Percentiles rank a stretch among this genome's conserved stretches.
Evolutionary conservation across 192 early-diverging fungal genomes (phyloP).

Genomic region (Backusella luteola): DNA sequence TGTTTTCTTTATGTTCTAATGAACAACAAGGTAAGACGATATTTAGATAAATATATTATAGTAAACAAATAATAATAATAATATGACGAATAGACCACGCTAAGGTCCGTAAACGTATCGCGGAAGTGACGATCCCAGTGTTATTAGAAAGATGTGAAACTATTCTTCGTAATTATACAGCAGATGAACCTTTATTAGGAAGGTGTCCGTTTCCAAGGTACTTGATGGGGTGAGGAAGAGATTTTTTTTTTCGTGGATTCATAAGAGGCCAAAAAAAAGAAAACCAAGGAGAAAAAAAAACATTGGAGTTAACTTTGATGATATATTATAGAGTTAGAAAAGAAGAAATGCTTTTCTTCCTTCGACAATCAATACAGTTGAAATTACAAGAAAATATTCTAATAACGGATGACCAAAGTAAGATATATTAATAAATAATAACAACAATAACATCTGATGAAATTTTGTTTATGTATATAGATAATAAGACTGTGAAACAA

Average conservation of each 20-base stretch:
- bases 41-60: not conserved
- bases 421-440: conserved; percentile 4
- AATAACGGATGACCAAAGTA: conserved; percentile 15
- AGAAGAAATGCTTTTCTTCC: conserved; percentile 55
- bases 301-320: not conserved
- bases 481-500: conserved; percentile 38
- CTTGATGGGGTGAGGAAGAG: conserved; percentile 35
- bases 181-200: conserved; percentile 67
- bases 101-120: conserved; percentile 55
- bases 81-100: conserved; percentile 33
- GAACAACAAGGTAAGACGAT: conserved; percentile 34
- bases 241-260: conserved; percentile 9
- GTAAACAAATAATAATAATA: not conserved
- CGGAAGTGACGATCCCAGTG: conserved; percentile 57
- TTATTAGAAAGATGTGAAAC: conserved; percentile 60
- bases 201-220: conserved; percentile 68
- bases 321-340: conserved; percentile 50
- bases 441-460: conserved; percentile 9
- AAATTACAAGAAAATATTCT: conserved; percentile 47
- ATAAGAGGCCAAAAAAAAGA: not conserved
- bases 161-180: conserved; percentile 56
- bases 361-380: conserved; percentile 50
- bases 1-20: conserved; percentile 66
- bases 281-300: not conserved
- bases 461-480: conserved; percentile 20